These are phyloP conservation scores for Tolypocladium pustulatum DNA, from an alignment of 2,329 filamentous ascomycete genomes.

Conservation along the genomic window DNA sequence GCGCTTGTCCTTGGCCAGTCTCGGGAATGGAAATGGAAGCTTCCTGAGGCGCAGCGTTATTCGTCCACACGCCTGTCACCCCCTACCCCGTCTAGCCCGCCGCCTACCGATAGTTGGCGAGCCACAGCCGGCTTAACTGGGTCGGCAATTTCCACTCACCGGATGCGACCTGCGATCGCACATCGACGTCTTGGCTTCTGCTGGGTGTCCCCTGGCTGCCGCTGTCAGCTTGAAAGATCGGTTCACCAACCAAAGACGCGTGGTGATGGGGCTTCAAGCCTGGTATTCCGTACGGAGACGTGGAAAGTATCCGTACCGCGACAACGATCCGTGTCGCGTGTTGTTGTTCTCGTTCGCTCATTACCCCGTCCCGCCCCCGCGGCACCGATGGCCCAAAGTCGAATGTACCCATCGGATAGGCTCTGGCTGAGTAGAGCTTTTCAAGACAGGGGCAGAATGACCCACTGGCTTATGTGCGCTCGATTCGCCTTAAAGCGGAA, in stretches of 20 bases:
- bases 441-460: neutral
- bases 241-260: neutral
- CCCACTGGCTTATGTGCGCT: neutral
- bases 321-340: neutral
- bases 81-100: neutral
- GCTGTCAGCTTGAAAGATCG: neutral
- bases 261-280: neutral
- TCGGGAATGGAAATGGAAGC: neutral
- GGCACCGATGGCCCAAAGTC: neutral
- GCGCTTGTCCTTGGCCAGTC: neutral
- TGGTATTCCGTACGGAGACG: neutral
- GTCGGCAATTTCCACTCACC: constrained; percentile 3
- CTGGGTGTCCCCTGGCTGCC: neutral
- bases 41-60: neutral
- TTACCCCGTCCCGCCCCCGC: neutral
- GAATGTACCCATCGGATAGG: neutral
- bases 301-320: neutral
- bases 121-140: constrained; percentile 1
- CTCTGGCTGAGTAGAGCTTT: neutral
- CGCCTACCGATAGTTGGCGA: constrained; percentile 2
- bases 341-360: neutral
- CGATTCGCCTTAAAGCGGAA: neutral
- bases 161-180: constrained; percentile 1
- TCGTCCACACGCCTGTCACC: neutral
- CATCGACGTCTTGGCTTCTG: neutral